Evolutionary conservation across 1,284 basidiomycete species (phyloP), one percentile per base, ranked within the genome.

Genomic region (Termitomyces sp.): DNA sequence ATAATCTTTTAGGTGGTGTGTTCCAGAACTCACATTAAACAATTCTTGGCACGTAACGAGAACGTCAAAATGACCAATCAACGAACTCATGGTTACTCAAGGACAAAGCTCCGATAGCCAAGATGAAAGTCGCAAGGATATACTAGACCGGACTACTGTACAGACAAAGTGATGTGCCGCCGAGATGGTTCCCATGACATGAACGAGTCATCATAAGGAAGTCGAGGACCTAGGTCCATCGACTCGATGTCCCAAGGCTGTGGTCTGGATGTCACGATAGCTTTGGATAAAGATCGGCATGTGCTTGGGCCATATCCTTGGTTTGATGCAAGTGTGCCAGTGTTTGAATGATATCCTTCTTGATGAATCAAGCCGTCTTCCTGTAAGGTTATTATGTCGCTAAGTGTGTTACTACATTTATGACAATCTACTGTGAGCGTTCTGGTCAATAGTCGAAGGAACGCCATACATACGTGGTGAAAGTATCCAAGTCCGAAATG

Each of bases 401-500:
- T 67, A 14, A 71, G 57, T 8, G 64, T 60, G 60, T 66, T 68
- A 33, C 69, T 73, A 47, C 21, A 24, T 24, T 24, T 33, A 41
- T 26, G 16, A 0, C 46, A 35, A 39, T 8, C 26, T 34, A 18
- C 1, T 33, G 11, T 59, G 46, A 57, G 45, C 37, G 8, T 40
- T 24, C n/a, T 50, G 48, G 34, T 50, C 4, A 37, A 19, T 45
- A 21, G 19, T 51, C 26, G 39, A 43, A 39, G 45, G 35, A 49
- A 38, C 26, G 41, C n/a, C n/a, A 51, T 19, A 69, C 81, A 62
- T 64, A 85, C 83, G 74, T 79, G 13, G 78, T 73, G 53, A 80
- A 77, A 31, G 68, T 65, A 61, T 85, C 84, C 14, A 86, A 66
- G 30, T 84, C 79, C 31, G 72, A 61, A 48, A 86, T 77, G 42